Evolutionary conservation across 306 rosid species (phyloP).

Genomic region (Citrullus mucosospermus): DNA sequence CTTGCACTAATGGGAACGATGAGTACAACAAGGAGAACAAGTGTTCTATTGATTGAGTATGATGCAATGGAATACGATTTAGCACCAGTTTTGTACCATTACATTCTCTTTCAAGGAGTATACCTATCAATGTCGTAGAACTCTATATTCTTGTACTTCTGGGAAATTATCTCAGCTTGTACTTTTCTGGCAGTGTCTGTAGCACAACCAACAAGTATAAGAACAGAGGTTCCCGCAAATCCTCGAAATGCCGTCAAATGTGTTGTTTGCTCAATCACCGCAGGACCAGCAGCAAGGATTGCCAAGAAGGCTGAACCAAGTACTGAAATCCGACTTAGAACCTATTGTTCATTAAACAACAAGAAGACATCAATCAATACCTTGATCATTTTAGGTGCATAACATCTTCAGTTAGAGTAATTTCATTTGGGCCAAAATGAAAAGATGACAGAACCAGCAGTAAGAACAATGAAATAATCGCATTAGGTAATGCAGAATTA

Average conservation of each 20-base stretch:
- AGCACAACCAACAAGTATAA: conserved; percentile 92
- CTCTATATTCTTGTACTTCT: conserved; percentile 86
- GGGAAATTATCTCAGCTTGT: conserved; percentile 89
- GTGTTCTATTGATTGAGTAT: background rate
- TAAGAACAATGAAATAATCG: background rate
- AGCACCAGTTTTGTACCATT: background rate
- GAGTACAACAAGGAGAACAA: background rate
- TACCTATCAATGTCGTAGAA: conserved; percentile 69
- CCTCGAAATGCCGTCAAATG: conserved; percentile 93
- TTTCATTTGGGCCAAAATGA: background rate
- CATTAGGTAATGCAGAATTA: conserved; percentile 22
- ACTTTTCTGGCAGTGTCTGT: conserved; percentile 95
- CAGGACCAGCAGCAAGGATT: conserved; percentile 84
- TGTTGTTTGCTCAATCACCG: conserved; percentile 68
- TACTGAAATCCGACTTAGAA: conserved; percentile 87
- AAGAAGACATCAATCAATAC: conserved; percentile 6
- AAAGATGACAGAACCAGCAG: background rate
- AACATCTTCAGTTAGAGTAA: background rate
- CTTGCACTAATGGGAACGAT: background rate
- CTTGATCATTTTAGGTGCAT: background rate
- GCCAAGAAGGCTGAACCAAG: conserved; percentile 90
- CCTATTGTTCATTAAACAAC: conserved; percentile 28
- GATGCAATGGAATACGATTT: background rate
- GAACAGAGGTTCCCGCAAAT: conserved; percentile 94
- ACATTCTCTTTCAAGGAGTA: conserved; percentile 15